Evolutionary conservation across 805 yeast species (phyloP).

Genomic region (Dipodascus geniculatus): DNA sequence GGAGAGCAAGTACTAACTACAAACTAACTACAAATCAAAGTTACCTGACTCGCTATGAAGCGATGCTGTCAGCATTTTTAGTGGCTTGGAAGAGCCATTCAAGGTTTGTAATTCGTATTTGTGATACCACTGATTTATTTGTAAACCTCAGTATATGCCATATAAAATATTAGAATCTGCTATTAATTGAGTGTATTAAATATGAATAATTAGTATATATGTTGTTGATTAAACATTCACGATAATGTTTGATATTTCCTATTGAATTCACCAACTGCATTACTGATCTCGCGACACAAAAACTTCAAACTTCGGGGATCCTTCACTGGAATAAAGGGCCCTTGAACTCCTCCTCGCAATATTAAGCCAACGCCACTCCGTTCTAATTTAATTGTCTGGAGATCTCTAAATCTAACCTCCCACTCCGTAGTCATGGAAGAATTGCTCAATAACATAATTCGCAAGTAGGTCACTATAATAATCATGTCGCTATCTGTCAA

Average conservation of each 20-base stretch:
- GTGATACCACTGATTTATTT: too few relatives aligned
- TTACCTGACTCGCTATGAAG: too few relatives aligned
- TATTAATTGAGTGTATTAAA: too few relatives aligned
- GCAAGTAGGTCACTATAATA: slow-evolving; percentile 60
- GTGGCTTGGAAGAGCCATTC: too few relatives aligned
- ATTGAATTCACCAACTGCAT: slow-evolving; percentile 75
- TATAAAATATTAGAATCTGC: too few relatives aligned
- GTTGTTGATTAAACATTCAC: too few relatives aligned
- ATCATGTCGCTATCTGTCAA: slow-evolving; percentile 72
- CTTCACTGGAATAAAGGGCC: slow-evolving; percentile 74
- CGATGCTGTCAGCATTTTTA: too few relatives aligned
- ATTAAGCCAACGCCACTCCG: slow-evolving; percentile 66
- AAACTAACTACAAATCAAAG: too few relatives aligned
- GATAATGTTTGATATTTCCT: slow-evolving; percentile 19
- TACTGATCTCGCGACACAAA: slow-evolving; percentile 58
- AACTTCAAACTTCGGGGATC: slow-evolving; percentile 51
- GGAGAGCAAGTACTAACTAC: too few relatives aligned
- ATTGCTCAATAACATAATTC: slow-evolving; percentile 57
- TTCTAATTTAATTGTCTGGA: slow-evolving; percentile 65
- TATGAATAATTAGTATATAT: too few relatives aligned
- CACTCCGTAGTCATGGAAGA: slow-evolving; percentile 53
- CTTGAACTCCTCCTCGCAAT: slow-evolving; percentile 40
- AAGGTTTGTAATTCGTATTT: too few relatives aligned
- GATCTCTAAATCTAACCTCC: slow-evolving; percentile 52
- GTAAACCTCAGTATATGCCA: too few relatives aligned